Evolutionary conservation across 176 grass and related monocot genomes (phyloP), one percentile per base, ranked within the genome.

Genomic region (Rhynchospora tenuis): DNA sequence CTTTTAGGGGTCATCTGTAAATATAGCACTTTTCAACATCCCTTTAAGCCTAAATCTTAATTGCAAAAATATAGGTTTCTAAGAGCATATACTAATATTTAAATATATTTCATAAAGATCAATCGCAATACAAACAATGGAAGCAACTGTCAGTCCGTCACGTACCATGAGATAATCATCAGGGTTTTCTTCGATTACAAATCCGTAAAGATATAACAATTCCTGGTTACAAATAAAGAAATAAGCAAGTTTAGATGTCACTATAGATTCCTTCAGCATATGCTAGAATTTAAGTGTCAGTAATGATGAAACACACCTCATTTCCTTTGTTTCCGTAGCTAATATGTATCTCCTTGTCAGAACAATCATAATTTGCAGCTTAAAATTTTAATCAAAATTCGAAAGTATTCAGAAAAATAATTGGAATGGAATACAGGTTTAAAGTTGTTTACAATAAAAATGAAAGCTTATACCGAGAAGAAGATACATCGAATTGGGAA

Each of bases 251-350:
- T 52, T 63, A 81, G 44, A 81, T 81, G 22, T 24, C 59, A 43
- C 14, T 45, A 23, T 61, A 63, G 31, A 8, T 63, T 20, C 2
- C 7, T 81, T 43, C 24, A 81, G 78, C 42, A 81, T 47, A 38
- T 23, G 13, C 11, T 17, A 81, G 27, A 10, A 24, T 12, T 79
- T 38, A 79, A 11, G 0, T 59, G 29, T 57, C 27, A 80, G 19
- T 44, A 80, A 42, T 79, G 71, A 64, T 38, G 77, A 84, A 62
- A 88, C 63, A 57, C 71, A 94, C 95, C 95, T 98, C 95, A 78
- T 98, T 98, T 85, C 95, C 92, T 91, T 98, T 98, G 82, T 93
- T 94, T 54, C 95, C 95, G 78, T 98, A 98, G 78, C 90, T 98
- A 88, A 98, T 98, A 60, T 78, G 68, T 85, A 98, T 91, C 89